Percentiles rank a stretch among this genome's conserved stretches.
phyloP scores from a whole-genome alignment of 257 asterid genomes.

The Ajuga chamaepitys region DNA sequence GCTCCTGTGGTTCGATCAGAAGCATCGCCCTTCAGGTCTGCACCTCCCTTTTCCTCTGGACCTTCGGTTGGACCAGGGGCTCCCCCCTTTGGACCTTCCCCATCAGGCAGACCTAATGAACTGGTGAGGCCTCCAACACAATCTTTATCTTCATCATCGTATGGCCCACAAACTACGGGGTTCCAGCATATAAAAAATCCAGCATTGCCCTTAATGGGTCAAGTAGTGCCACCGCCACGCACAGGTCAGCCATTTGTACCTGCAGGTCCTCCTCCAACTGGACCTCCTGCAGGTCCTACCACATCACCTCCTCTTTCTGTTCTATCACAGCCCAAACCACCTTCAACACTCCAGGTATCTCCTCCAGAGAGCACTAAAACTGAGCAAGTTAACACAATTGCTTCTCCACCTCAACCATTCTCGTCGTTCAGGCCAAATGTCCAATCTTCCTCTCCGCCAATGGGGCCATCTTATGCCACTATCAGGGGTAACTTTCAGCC shows the following conservation, averaged over 20 bases:
- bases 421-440: slow-evolving; percentile 2
- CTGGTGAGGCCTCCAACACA: slow-evolving; percentile 38
- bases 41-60: slow-evolving; percentile 27
- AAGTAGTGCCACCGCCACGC: slow-evolving; percentile 26
- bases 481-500: slow-evolving; percentile 43
- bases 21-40: slow-evolving; percentile 33
- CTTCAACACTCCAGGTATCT: slow-evolving; percentile 36
- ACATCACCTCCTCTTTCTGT: slow-evolving; percentile 33
- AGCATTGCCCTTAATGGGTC: slow-evolving; percentile 33
- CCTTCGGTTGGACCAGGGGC: slow-evolving; percentile 29
- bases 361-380: slow-evolving; percentile 36
- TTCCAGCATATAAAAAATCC: slow-evolving; percentile 48
- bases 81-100: slow-evolving; percentile 36
- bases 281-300: slow-evolving; percentile 31
- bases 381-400: slow-evolving; percentile 23
- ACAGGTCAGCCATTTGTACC: slow-evolving; percentile 29
- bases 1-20: slow-evolving; percentile 37
- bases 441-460: slow-evolving; percentile 20
- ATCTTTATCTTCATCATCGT: slow-evolving; percentile 25
- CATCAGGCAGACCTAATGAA: slow-evolving; percentile 34
- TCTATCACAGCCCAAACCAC: slow-evolving; percentile 35
- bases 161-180: slow-evolving; percentile 44
- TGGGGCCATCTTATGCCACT: slow-evolving; percentile 38
- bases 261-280: slow-evolving; percentile 40
- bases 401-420: slow-evolving; percentile 30